phyloP scores from a whole-genome alignment of 2,329 filamentous ascomycete species.

The Beauveria varroae region DNA sequence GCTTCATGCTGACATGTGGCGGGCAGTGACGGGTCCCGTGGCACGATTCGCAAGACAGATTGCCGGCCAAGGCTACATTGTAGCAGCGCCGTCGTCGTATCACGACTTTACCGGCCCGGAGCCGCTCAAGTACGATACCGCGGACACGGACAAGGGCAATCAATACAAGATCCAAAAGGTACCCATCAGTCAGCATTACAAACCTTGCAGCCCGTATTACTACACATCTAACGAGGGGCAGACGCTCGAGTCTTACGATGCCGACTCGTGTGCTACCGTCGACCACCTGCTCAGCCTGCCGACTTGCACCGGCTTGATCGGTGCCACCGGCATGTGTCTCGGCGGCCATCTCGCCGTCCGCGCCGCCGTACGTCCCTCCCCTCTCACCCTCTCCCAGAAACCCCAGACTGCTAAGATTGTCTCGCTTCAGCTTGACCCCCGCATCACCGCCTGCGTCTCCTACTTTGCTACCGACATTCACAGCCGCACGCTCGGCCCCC shows the following conservation, averaged over 20 bases:
- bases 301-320: conserved; percentile 75
- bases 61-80: conserved; percentile 86
- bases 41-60: conserved; percentile 86
- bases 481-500: conserved; percentile 62
- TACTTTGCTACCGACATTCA: conserved; percentile 95
- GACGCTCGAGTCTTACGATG: conserved; percentile 81
- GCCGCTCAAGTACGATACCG: conserved; percentile 74
- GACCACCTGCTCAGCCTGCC: conserved; percentile 62
- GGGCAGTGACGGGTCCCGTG: conserved; percentile 77
- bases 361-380: conserved; percentile 37
- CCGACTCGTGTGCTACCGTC: conserved; percentile 61
- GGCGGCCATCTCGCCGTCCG: conserved; percentile 75
- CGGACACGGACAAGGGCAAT: conserved; percentile 83
- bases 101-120: conserved; percentile 89
- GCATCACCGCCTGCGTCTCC: conserved; percentile 69
- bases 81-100: conserved; percentile 82
- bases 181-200: conserved; percentile 9
- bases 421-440: conserved; percentile 53
- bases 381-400: background rate
- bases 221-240: conserved; percentile 24
- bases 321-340: conserved; percentile 83
- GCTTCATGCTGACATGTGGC: background rate
- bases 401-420: too few relatives aligned
- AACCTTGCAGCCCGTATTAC: background rate
- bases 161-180: conserved; percentile 78